Conservation (phyloP, 2,329 filamentous ascomycete genomes). For the Nemania serpens region DNA sequence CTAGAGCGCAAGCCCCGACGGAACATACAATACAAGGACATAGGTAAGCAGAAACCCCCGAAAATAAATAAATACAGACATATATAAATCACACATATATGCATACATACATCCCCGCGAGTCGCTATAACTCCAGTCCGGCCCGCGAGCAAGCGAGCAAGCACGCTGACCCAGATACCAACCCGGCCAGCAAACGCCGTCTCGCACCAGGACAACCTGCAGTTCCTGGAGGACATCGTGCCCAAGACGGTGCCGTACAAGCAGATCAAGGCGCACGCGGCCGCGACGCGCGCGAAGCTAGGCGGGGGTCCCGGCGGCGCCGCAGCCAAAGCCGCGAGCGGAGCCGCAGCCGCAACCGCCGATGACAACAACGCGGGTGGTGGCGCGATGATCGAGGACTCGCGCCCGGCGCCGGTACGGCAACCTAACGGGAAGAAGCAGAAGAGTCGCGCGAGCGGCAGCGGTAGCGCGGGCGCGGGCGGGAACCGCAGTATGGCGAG, state of each 20-base stretch:
- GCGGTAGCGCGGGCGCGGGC: slow-evolving; percentile 16
- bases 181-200: slow-evolving; percentile 75
- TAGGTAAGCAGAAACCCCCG: slow-evolving; percentile 59
- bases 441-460: slow-evolving; percentile 37
- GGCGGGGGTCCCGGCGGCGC: slow-evolving; percentile 37
- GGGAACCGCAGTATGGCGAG: slow-evolving; percentile 30
- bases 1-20: slow-evolving; percentile 88
- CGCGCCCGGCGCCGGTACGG: slow-evolving; percentile 23
- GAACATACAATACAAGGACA: slow-evolving; percentile 94
- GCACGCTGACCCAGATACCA: slow-evolving; percentile 8
- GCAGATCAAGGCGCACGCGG: slow-evolving; percentile 70
- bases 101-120: too few species aligned
- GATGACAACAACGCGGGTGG: slow-evolving; percentile 14
- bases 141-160: too few species aligned
- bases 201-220: slow-evolving; percentile 86
- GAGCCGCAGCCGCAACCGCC: slow-evolving; percentile 29
- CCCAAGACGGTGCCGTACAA: slow-evolving; percentile 84
- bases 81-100: neutral
- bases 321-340: too few species aligned
- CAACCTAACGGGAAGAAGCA: slow-evolving; percentile 47
- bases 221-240: slow-evolving; percentile 90
- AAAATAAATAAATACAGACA: slow-evolving; percentile 12
- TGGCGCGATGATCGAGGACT: slow-evolving; percentile 38
- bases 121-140: too few species aligned
- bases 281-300: slow-evolving; percentile 54